A percentile compares a stretch with the other conserved stretches of the same genome.
These are phyloP conservation scores for Rhynchosporium agropyri DNA, from an alignment of 2,329 filamentous ascomycete genomes.

Conservation along the genomic window DNA sequence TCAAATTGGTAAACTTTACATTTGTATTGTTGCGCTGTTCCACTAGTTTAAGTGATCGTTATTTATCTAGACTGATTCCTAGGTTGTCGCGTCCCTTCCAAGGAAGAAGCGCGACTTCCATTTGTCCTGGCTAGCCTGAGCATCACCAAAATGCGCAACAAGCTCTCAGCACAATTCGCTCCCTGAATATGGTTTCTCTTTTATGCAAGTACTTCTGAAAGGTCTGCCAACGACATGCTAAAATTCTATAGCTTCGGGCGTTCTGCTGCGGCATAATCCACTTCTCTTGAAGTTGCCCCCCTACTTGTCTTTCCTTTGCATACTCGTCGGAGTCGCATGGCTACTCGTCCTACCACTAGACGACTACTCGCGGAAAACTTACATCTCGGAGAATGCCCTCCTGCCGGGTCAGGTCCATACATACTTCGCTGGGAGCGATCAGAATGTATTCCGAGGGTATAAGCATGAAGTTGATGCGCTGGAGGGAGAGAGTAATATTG, in stretches of 20 bases:
- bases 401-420: slow-evolving; percentile 96
- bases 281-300: slow-evolving; percentile 82
- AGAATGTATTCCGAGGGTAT: slow-evolving; percentile 91
- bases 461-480: slow-evolving; percentile 76
- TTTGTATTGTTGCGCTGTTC: neutral
- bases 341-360: slow-evolving; percentile 87
- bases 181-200: slow-evolving; percentile 34
- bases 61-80: neutral
- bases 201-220: slow-evolving; percentile 31
- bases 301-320: slow-evolving; percentile 82
- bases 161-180: slow-evolving; percentile 8
- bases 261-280: slow-evolving; percentile 77
- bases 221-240: slow-evolving; percentile 19
- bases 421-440: slow-evolving; percentile 95
- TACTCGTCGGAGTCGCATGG: slow-evolving; percentile 85
- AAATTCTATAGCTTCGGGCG: slow-evolving; percentile 51
- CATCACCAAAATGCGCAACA: slow-evolving; percentile 21
- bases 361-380: slow-evolving; percentile 87
- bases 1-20: neutral
- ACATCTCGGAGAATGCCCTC: slow-evolving; percentile 96
- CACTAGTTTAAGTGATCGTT: neutral
- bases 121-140: neutral
- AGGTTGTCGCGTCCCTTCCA: slow-evolving; percentile 26
- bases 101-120: slow-evolving; percentile 22
- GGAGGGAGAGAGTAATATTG: slow-evolving; percentile 54